Conservation (phyloP, 23 red algal species). For the Gracilaria gracilis region DNA sequence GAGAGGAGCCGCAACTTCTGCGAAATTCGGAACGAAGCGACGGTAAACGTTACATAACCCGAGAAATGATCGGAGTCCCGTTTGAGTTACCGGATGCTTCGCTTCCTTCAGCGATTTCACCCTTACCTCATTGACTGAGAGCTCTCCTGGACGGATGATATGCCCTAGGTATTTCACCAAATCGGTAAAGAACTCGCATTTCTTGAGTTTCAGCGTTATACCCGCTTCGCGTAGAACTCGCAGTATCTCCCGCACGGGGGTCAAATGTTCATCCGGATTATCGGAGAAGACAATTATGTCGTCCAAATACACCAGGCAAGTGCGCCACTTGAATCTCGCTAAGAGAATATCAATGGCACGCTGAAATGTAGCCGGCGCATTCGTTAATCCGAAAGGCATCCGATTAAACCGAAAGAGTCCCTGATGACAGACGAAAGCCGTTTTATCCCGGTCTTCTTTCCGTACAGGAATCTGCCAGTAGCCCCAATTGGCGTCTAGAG, state of each 20-base stretch:
- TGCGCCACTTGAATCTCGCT: slow-evolving; percentile 21
- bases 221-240: slow-evolving; percentile 23
- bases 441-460: slow-evolving; percentile 1
- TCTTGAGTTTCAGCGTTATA: slow-evolving; percentile 34
- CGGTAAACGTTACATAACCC: not conserved
- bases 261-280: slow-evolving; percentile 30
- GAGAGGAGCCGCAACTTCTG: slow-evolving; percentile 8
- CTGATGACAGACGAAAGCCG: not conserved
- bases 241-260: slow-evolving; percentile 20
- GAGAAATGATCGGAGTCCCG: slow-evolving; percentile 7
- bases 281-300: slow-evolving; percentile 62
- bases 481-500: slow-evolving; percentile 28
- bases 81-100: not conserved
- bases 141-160: not conserved
- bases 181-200: slow-evolving; percentile 17
- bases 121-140: slow-evolving; percentile 26
- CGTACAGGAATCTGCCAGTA: slow-evolving; percentile 47
- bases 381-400: slow-evolving; percentile 51
- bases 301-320: slow-evolving; percentile 43
- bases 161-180: slow-evolving; percentile 27
- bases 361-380: slow-evolving; percentile 56
- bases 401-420: slow-evolving; percentile 4
- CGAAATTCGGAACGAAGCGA: slow-evolving; percentile 34
- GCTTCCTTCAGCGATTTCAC: not conserved
- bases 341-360: slow-evolving; percentile 42